Base-by-base conservation (phyloP, 176 grass and related monocot genomes). In the Oryza rufipogon region DNA sequence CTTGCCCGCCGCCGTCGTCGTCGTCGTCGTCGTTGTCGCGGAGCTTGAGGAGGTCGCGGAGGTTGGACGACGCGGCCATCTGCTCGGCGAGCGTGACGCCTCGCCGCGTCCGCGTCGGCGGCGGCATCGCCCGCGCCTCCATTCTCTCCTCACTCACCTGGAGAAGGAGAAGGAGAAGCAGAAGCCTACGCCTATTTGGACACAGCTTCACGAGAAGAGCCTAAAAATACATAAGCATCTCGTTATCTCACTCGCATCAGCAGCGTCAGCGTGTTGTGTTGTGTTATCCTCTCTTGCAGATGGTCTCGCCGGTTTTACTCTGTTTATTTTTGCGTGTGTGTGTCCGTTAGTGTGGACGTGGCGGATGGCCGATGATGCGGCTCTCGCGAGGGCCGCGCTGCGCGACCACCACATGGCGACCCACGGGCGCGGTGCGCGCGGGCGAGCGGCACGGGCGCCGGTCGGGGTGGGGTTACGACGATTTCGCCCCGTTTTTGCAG, bases 31-130 rank as follows among this genome's bases (percentile, higher is more conserved):
- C 83, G 60, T 44, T 34, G 68, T 87, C 86, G 23, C 83, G 90
- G 65, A 87, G n/a, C 80, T 86, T 89, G 64, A 90, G 90, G 19
- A 85, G 86, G 80, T 97, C 83, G 0, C 85, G 77, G 60, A 90
- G 84, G 84, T 90, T 90, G 74, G 88, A 90, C 15, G 41, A 92
- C 25, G 89, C 83, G 9, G 95, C 85, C 56, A 97, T 84, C 89
- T 94, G 90, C 68, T 97, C 88, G n/a, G 92, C 89, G 14, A 94
- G 92, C 79, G 95, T 92, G 13, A 97, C 76, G 41, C 89, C 86
- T 51, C 86, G 90, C 71, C 85, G 71, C 25, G 70, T 5, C 71
- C 85, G 71, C 25, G 70, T 5, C 39, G 39, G 39, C 83, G 56
- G 39, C 83, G 56, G 33, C 70, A 23, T 13, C 42, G 42, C 49